Base-by-base conservation (phyloP, 2,329 filamentous ascomycete species). In the Calonectria pteridis region DNA sequence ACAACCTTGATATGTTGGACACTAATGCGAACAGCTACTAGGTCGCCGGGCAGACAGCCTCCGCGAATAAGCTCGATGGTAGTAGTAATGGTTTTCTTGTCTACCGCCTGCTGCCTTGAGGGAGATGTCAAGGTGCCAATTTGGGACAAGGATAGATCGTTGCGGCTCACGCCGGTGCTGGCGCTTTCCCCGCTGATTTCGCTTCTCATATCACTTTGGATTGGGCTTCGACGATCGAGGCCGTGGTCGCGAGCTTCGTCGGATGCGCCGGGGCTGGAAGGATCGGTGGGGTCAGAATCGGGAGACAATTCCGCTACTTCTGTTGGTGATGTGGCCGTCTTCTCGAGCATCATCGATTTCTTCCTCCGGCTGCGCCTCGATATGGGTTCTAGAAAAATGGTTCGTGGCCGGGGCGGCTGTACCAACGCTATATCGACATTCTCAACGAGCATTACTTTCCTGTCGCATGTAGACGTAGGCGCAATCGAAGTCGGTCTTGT, bases 1-100 rank as follows among this genome's bases (percentile, higher is more conserved):
- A 98, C 91, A 72, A 93, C 91, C 83, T 97, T 98, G 73, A 94
- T 96, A 82, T 98, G 97, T 76, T 95, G 93, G 73, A 99, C 93
- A 0, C 90, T 92, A 67, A 98, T 93, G 79, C 91, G 93, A 68
- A 98, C 90, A 0, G 94, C 92, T 53, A 98, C 88, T 29, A 91
- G 91, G 79, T 98, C 97, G 20, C 97, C 97, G 0, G 95, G 93
- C 18, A 98, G 87, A 81, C 94, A 97, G 23, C 96, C 97, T 16
- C 94, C 94, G 81, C 93, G 94, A 37, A 94, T 87, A 28, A 98
- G 87, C 82, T 98, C 95, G 67, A 98, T 92, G 0, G 93, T 96
- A 2, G 95, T 94, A 2, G 94, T 97, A 69, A 98, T 98, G 16
- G 93, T 96, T 77, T 94, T 94, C 77, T 93, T 92, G 49, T 91